Conservation (phyloP, 1,139 yeast species). For the Debaryomyces subglobosus region DNA sequence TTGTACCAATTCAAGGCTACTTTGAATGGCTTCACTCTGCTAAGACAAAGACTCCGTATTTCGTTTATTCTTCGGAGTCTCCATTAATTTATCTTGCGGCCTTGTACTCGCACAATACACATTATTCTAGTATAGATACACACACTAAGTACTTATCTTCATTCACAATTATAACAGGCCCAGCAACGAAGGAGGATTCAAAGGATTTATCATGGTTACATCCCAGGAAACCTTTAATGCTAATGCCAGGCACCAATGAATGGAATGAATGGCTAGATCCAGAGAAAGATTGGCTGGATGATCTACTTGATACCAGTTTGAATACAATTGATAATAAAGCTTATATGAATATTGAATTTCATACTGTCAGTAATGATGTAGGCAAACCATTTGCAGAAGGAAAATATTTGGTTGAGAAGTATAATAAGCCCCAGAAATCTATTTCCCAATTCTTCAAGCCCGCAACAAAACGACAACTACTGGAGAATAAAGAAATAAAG, state of each 20-base stretch:
- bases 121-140: slow-evolving; percentile 29
- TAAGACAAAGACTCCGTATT: slow-evolving; percentile 61
- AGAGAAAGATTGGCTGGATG: slow-evolving; percentile 38
- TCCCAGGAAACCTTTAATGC: slow-evolving; percentile 71
- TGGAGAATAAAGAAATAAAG: slow-evolving; percentile 7
- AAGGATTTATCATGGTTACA: slow-evolving; percentile 70
- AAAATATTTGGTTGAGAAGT: slow-evolving; percentile 40
- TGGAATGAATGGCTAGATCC: slow-evolving; percentile 70
- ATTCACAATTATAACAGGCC: slow-evolving; percentile 75
- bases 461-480: slow-evolving; percentile 5
- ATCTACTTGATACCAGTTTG: slow-evolving; percentile 39
- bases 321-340: slow-evolving; percentile 42
- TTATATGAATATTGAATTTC: slow-evolving; percentile 49
- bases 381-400: slow-evolving; percentile 63
- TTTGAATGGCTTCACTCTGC: slow-evolving; percentile 69
- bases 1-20: slow-evolving; percentile 80
- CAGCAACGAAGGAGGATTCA: slow-evolving; percentile 51
- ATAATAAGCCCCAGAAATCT: slow-evolving; percentile 23
- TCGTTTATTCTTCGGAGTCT: slow-evolving; percentile 53
- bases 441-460: slow-evolving; percentile 30
- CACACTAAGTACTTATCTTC: slow-evolving; percentile 42
- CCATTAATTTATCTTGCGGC: slow-evolving; percentile 74
- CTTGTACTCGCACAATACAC: slow-evolving; percentile 53
- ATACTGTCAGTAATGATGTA: slow-evolving; percentile 62
- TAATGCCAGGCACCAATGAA: slow-evolving; percentile 56